Evolutionary conservation across 306 rosid species (phyloP).

Genomic region (Quercus aquifolioides): DNA sequence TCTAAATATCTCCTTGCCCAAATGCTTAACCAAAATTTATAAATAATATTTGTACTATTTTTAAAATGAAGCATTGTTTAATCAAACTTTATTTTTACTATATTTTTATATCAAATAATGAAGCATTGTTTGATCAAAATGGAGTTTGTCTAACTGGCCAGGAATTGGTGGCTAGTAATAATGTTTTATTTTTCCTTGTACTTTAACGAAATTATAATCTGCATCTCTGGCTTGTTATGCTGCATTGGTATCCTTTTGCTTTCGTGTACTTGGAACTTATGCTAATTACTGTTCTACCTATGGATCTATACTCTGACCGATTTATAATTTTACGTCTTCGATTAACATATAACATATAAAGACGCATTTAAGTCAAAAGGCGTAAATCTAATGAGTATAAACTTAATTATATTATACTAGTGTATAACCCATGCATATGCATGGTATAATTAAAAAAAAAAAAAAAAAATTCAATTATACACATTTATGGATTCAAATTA

Average conservation of each 20-base stretch:
- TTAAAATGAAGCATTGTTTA: slow-evolving; percentile 10
- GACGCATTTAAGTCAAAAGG: too few species aligned
- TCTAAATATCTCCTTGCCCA: slow-evolving; percentile 33
- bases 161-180: background rate
- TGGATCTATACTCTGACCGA: too few species aligned
- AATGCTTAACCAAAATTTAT: slow-evolving; percentile 35
- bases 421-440: too few species aligned
- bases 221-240: background rate
- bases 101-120: background rate
- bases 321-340: too few species aligned
- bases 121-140: slow-evolving; percentile 13
- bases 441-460: accelerated
- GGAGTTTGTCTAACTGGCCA: slow-evolving; percentile 22
- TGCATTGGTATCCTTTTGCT: too few species aligned
- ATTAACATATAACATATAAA: too few species aligned
- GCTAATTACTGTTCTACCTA: too few species aligned
- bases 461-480: too few species aligned
- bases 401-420: too few species aligned
- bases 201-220: background rate
- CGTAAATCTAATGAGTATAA: accelerated
- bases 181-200: background rate
- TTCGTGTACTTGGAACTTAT: too few species aligned
- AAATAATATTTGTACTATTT: slow-evolving; percentile 1
- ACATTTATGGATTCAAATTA: too few species aligned
- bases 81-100: background rate